Conservation (phyloP, 192 early-diverging fungal genomes). For the Diversispora epigaea region DNA sequence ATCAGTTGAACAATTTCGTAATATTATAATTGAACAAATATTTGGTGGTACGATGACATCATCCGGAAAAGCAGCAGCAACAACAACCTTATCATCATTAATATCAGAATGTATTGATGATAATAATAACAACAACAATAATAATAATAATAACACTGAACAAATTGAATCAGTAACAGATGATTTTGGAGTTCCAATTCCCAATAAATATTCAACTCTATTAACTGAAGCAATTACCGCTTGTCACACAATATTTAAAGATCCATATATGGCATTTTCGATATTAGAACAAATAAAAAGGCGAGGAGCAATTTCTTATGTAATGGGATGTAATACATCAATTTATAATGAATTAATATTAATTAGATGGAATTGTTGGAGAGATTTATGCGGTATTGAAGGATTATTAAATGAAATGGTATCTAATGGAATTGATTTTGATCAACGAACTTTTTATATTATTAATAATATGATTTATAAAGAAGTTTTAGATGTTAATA, state of each 20-base stretch:
- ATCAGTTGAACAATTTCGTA: too few relatives aligned
- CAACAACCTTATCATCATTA: too few relatives aligned
- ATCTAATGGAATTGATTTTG: constrained; percentile 38
- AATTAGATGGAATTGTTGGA: constrained; percentile 44
- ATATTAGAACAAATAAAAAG: constrained; percentile 46
- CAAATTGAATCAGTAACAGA: neutral
- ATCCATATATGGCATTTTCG: constrained; percentile 46
- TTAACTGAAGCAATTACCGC: constrained; percentile 3
- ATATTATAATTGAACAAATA: too few relatives aligned
- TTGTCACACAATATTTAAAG: constrained; percentile 27
- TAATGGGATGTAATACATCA: constrained; percentile 36
- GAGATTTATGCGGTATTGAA: constrained; percentile 43
- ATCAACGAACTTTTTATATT: constrained; percentile 31
- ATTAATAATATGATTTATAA: constrained; percentile 19
- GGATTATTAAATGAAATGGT: constrained; percentile 44
- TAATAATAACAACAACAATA: too few relatives aligned
- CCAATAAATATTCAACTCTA: neutral
- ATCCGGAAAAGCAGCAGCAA: too few relatives aligned
- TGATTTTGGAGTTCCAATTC: neutral
- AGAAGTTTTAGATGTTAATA: neutral
- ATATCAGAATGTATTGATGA: too few relatives aligned
- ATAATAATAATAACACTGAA: too few relatives aligned
- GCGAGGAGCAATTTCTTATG: constrained; percentile 39
- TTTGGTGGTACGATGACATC: too few relatives aligned
- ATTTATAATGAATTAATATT: constrained; percentile 41